These are phyloP conservation scores for Diaporthe amygdali DNA, from an alignment of 2,329 filamentous ascomycete species.

Conservation along the genomic window DNA sequence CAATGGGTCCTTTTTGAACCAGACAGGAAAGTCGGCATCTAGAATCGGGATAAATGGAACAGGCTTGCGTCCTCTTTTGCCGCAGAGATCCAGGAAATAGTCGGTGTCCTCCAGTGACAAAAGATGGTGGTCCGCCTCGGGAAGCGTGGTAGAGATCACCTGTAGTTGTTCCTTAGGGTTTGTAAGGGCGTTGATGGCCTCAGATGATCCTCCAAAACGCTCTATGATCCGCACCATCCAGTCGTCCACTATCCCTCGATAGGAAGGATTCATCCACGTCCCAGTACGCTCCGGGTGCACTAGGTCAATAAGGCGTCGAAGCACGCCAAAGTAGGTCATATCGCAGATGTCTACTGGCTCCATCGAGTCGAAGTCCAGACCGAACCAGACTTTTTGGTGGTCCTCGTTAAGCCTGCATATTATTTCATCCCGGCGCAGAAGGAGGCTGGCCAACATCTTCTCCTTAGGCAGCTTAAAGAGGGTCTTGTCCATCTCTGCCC, in stretches of 20 bases:
- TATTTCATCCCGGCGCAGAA: constrained; percentile 48
- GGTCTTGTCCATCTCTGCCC: constrained; percentile 42
- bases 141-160: constrained; percentile 80
- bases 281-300: constrained; percentile 50
- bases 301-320: constrained; percentile 49
- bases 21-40: constrained; percentile 97
- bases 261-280: constrained; percentile 47
- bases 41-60: constrained; percentile 92
- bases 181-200: constrained; percentile 53
- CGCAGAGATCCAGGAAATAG: constrained; percentile 91
- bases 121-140: constrained; percentile 84
- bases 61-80: constrained; percentile 91
- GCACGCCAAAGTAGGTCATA: constrained; percentile 53
- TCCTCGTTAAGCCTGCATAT: constrained; percentile 52
- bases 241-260: constrained; percentile 28
- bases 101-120: constrained; percentile 98
- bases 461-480: constrained; percentile 34
- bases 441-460: constrained; percentile 46
- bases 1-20: constrained; percentile 99
- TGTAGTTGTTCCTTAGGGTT: constrained; percentile 80
- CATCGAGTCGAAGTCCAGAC: constrained; percentile 42
- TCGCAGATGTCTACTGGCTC: constrained; percentile 49
- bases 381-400: constrained; percentile 55
- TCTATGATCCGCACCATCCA: constrained; percentile 33
- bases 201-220: constrained; percentile 2